Conservation (phyloP, 1,284 basidiomycete species). For the Ustilago nuda region DNA sequence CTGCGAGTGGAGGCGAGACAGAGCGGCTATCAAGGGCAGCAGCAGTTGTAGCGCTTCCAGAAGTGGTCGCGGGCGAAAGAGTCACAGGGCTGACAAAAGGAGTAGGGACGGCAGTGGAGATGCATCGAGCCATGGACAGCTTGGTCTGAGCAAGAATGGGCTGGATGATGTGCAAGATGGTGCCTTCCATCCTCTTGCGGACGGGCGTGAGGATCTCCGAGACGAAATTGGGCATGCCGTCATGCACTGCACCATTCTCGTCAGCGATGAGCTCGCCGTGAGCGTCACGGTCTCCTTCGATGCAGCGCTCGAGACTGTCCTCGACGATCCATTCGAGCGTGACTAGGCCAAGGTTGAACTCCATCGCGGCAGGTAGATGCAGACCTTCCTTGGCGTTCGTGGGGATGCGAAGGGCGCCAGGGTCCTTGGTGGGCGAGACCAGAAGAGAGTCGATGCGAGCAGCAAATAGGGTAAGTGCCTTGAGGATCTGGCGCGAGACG, state of each 20-base stretch:
- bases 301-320: constrained; percentile 66
- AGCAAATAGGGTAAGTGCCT: constrained; percentile 66
- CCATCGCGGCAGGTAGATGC: constrained; percentile 59
- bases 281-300: constrained; percentile 60
- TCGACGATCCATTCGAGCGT: constrained; percentile 67
- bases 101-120: constrained; percentile 51
- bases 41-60: constrained; percentile 11
- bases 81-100: constrained; percentile 54
- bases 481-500: constrained; percentile 64
- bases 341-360: constrained; percentile 66
- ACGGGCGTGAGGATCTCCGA: constrained; percentile 67
- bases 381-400: constrained; percentile 55
- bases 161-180: constrained; percentile 67
- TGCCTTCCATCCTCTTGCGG: constrained; percentile 66
- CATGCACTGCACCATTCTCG: constrained; percentile 50
- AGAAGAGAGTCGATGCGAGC: constrained; percentile 66
- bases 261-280: constrained; percentile 54
- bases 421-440: constrained; percentile 57
- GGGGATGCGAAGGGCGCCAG: constrained; percentile 55
- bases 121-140: constrained; percentile 51
- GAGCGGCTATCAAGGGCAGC: constrained; percentile 13
- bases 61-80: constrained; percentile 46
- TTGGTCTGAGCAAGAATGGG: constrained; percentile 62
- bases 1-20: constrained; percentile 21
- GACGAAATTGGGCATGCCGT: constrained; percentile 64